Base-by-base conservation (phyloP, 768 basidiomycete genomes). In the Kwoniella heveanensis region DNA sequence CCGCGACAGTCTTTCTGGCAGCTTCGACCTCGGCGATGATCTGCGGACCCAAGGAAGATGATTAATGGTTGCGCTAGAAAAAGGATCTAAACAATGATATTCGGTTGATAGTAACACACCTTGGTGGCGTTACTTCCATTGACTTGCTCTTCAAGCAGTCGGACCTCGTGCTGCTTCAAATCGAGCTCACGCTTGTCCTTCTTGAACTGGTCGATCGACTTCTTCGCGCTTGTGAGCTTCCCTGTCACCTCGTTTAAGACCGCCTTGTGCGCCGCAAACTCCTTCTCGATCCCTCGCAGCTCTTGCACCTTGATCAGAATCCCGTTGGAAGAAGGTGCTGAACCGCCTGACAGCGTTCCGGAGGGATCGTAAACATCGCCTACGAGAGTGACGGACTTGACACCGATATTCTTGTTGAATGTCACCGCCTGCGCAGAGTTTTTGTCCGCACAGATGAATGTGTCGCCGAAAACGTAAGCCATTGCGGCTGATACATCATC, bases 321-420 rank as follows among this genome's bases (percentile, higher is more conserved):
- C 1, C 90, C 89, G 30, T 84, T 87, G 13, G 71, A 72, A 65
- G 83, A 88, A 0, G 93, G 91, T 0, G 92, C 88, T 0, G 92
- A 86, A 1, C 96, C 96, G 5, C 96, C 96, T 21, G 88, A 91
- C 21, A 99, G 85, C 0, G 90, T 94, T 7, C 95, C 95, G 8
- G 90, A 89, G 1, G 96, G 95, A 66, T 99, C 96, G 78, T 99
- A 98, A 12, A 96, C 86, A 73, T 98, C 96, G 1, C 96, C 96
- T 1, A 91, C 88, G 22, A 96, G 83, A 7, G 96, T 99, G 51
- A 98, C 93, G 10, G 91, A 93, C 54, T 88, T 88, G 53, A 90
- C 87, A 10, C 86, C 83, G 22, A 84, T 83, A 15, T 89, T 84
- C 10, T 86, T 83, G 59, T 87, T 83, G 82, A 97, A 98, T 0